Base-by-base conservation (phyloP, 371 early-diverging fungal genomes). In the Mucor saturninus region DNA sequence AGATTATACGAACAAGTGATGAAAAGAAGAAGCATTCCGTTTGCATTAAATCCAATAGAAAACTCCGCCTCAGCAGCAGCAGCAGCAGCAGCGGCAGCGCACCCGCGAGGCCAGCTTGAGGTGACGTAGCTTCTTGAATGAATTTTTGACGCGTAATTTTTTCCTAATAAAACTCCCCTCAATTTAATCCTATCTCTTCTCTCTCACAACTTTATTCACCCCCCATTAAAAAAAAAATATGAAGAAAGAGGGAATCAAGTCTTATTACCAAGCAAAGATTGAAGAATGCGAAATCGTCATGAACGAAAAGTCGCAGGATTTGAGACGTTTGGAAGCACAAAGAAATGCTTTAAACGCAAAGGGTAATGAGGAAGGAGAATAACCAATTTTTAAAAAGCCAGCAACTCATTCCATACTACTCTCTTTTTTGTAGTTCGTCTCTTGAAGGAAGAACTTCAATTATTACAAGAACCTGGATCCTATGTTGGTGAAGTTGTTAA, bases 401-500 rank as follows among this genome's bases (percentile, higher is more conserved):
- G 2, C 28, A 37, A 28, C 11, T 49, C 5, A 14, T 10, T 3
- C 28, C n/a, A 54, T 57, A 32, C 31, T 26, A 32, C 14, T 2
- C 7, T 62, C 31, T 37, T 38, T 28, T 9, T 54, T 15, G 2
- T 80, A 93, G 99, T 99, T n/a, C 93, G 99, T 38, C 83, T 96
- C 61, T 85, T 99, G 37, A 91, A 97, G 57, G 99, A 99, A 73
- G 99, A 99, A 79, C 90, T 99, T 39, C 92, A 93, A 66, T 87
- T 98, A 52, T 86, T 99, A 8, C 99, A 99, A 76, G 99, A 99
- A 72, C 96, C 98, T 21, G 95, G 96, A 31, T 93, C 97, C 7
- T 96, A 95, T 77, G 98, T 99, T 42, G 99, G 98, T 59, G 98
- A 98, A 81, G 98, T 99, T 14, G 93, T 98, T 40, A 99, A 99